Evolutionary conservation across 805 yeast genomes (phyloP).

Genomic region (Sugiyamaella lignohabitans): DNA sequence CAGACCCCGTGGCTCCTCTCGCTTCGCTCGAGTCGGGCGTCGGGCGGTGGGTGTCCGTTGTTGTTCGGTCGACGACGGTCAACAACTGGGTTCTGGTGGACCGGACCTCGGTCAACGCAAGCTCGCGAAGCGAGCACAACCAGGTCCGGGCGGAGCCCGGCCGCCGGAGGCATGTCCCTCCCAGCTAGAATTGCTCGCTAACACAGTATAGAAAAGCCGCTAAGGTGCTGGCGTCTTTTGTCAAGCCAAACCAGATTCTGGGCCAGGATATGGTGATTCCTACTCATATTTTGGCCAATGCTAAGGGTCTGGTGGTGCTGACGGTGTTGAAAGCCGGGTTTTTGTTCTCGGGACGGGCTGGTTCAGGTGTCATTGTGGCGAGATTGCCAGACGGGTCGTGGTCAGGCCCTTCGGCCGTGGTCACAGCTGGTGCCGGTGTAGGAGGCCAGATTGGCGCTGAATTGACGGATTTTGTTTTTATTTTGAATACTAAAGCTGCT

Average conservation of each 20-base stretch:
- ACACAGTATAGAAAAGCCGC: slow-evolving; percentile 72
- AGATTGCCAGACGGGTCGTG: slow-evolving; percentile 90
- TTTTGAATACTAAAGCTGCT: slow-evolving; percentile 78
- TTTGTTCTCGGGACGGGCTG: slow-evolving; percentile 93
- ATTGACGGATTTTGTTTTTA: slow-evolving; percentile 91
- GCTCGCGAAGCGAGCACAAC: no score
- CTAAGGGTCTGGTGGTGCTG: slow-evolving; percentile 85
- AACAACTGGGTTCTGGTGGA: no score
- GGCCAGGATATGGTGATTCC: slow-evolving; percentile 88
- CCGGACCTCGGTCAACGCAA: neutral
- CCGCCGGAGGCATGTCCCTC: no score
- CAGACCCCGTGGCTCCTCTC: no score
- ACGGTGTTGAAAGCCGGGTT: slow-evolving; percentile 98
- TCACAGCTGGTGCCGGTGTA: slow-evolving; percentile 97
- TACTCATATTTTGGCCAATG: slow-evolving; percentile 75
- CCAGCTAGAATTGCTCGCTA: neutral
- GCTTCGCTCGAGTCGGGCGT: no score
- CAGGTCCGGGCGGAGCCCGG: no score
- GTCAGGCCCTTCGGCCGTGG: slow-evolving; percentile 96
- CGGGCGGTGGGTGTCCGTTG: no score
- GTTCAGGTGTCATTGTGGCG: slow-evolving; percentile 93
- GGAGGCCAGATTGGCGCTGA: slow-evolving; percentile 98
- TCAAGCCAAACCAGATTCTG: slow-evolving; percentile 89
- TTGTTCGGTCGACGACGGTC: no score
- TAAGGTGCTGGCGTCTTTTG: slow-evolving; percentile 76